Evolutionary conservation across 306 rosid genomes (phyloP), one percentile per base, ranked within the genome.

Genomic region (Lablab purpureus): DNA sequence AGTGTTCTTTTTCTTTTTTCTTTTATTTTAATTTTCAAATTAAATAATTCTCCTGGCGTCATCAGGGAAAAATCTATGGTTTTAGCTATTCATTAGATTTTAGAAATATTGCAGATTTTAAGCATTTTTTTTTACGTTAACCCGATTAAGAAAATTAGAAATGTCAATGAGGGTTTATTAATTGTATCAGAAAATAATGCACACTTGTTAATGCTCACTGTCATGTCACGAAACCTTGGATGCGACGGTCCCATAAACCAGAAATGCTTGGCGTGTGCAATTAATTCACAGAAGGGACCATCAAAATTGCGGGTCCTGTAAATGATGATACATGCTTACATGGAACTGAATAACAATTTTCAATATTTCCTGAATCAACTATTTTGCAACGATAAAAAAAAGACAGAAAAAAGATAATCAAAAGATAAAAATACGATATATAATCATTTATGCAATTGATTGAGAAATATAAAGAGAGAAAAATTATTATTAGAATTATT

Each of bases 21-120:
- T 41, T 41, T 10, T 37, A 37, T 68, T 77, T 87, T 67, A 52
- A 69, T 65, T 72, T 78, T 67, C 46, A 83, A 69, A 77, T 58
- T 70, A 60, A 71, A 65, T 80, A 80, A 81, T 74, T 10, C 54
- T 78, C 46, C 63, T 49, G 54, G 77, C 51, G 79, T 67, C 82
- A 60, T 75, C 45, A 64, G 46, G 15, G 60, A 10, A 45, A 19
- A 47, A 47, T 52, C 55, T 10, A 54, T 27, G 15, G 25, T 51
- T 51, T 51, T n/a, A 18, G 58, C 7, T 18, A n/a, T 49, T 47
- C 10, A n/a, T 49, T 17, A 17, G 55, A 49, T 17, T 6, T 21
- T 49, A 49, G 21, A 49, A 49, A 6, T 21, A 54, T 52, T 27
- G 40, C 40, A 60, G 41, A 60, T 37, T 18, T 59, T 59, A 27